Base-by-base conservation (phyloP, 208 protist species). In the Trypanosoma theileri region DNA sequence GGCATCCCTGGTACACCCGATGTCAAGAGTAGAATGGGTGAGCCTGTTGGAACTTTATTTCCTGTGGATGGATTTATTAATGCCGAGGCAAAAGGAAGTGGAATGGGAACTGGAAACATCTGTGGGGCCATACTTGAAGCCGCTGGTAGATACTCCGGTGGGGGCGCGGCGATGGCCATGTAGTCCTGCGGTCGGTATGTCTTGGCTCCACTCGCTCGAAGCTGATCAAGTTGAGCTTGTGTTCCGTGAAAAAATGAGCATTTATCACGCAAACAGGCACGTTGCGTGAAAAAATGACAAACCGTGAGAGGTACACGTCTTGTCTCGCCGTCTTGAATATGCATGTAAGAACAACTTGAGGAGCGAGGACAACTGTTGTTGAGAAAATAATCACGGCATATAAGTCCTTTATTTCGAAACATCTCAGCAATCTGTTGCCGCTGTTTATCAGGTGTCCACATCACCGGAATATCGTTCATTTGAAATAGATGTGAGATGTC, bases 191-290 rank as follows among this genome's bases (percentile, higher is more conserved):
- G 88, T 7, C 71, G 66, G 68, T 93, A 93, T 6, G 77, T 64
- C 40, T 71, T 64, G 0, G 64, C 75, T 7, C 79, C 78, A 9
- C 44, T 74, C 4, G 75, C 73, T 40, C 76, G 72, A 42, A 94
- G 66, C 16, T 77, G 71, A 52, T 84, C 76, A n/a, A 94, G 70
- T 52, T 94, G 76, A 14, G 61, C 66, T 48, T 80, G 73, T 6
- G 79, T 81, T 44, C 88, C 88, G 60, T 94, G 88, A 59, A 94
- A 94, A 73, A 88, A 94, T 14, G 53, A 65, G 70, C 88, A 94
- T 0, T 73, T 66, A 45, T 92, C 84, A 14, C 88, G 82, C 16
- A 94, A 75, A 63, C 88, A 94, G 21, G 81, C 79, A 40, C 85
- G 72, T 50, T 84, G 55, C 4, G 79, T 75, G 60, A 85, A 92